Base-by-base conservation (phyloP, 179 eudicot genomes). In the Beta lomatogona region DNA sequence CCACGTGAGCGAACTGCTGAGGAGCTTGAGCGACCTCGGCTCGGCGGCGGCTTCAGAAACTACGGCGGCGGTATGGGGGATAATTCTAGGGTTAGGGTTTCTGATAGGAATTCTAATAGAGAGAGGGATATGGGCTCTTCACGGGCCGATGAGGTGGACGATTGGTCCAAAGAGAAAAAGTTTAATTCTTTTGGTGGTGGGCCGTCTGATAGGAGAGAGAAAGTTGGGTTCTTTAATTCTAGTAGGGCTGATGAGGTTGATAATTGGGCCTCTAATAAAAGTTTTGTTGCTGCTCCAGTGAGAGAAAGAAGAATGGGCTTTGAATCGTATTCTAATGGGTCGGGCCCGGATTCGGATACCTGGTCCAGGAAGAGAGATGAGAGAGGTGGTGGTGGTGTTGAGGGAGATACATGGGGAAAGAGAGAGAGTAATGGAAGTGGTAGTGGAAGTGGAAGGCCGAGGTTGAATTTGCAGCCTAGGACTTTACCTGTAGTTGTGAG, bases 141-240 rank as follows among this genome's bases (percentile, higher is more conserved):
- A 8, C 86, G 98, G 70, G 99, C 98, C 9, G 99, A 94, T 41
- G 99, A 91, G 92, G 91, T 75, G 0, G 97, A 91, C n/a, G 91
- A 94, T 73, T 94, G 99, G 98, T 93, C 90, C 3, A 87, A 93
- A 67, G 78, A 87, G 36, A 93, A 93, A 88, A 93, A 84, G 76
- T 57, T 82, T 2, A 25, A 1, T 25, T 25, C 28, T 25, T 25
- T 25, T 1, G 64, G 67, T 41, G 82, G 86, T 68, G 77, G 77
- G 55, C 8, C 50, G 50, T 66, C 85, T 8, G 97, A 88, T 44
- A 85, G 93, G 84, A 88, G 92, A 9, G 97, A 91, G 75, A 89
- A 83, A 68, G 93, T 87, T 0, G 92, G 96, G 71, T 92, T 94
- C 65, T 91, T 91, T 69, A 86, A 85, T 79, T 89, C 94, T 1